Percentiles rank a stretch among this genome's conserved stretches.
phyloP scores from a whole-genome alignment of 306 rosid genomes.

The Prunus campanulata region DNA sequence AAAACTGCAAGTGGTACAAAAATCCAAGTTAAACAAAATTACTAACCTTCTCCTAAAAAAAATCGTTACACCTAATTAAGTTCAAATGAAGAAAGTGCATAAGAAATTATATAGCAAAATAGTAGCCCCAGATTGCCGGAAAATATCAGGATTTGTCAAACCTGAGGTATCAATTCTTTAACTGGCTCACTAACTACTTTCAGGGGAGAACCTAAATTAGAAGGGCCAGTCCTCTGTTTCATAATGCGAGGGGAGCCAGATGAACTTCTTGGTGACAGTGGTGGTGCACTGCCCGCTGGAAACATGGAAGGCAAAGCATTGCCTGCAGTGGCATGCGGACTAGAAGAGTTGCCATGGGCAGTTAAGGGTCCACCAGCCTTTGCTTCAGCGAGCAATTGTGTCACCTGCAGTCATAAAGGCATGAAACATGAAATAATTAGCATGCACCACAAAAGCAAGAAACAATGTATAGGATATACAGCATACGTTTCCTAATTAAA shows the following conservation, averaged over 20 bases:
- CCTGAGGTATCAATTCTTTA: conserved; percentile 98
- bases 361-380: conserved; percentile 87
- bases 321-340: conserved; percentile 78
- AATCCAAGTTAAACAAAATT: conserved; percentile 16
- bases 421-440: not conserved
- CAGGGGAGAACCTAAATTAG: conserved; percentile 87
- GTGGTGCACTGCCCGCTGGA: conserved; percentile 99
- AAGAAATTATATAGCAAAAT: not conserved
- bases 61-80: conserved; percentile 8
- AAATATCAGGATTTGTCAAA: conserved; percentile 30
- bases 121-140: conserved; percentile 1
- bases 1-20: conserved; percentile 67
- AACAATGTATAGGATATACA: not conserved
- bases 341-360: conserved; percentile 85
- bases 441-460: conserved; percentile 4
- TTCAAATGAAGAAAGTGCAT: conserved; percentile 14
- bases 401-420: conserved; percentile 46
- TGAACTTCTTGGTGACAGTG: conserved; percentile 87
- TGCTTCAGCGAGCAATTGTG: conserved; percentile 79
- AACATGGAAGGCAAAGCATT: conserved; percentile 94
- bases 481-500: not conserved
- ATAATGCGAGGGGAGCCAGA: conserved; percentile 93
- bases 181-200: conserved; percentile 93
- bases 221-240: conserved; percentile 90
- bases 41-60: conserved; percentile 13